Conservation (phyloP, 345 rosid species). For the Arabis alpina region DNA sequence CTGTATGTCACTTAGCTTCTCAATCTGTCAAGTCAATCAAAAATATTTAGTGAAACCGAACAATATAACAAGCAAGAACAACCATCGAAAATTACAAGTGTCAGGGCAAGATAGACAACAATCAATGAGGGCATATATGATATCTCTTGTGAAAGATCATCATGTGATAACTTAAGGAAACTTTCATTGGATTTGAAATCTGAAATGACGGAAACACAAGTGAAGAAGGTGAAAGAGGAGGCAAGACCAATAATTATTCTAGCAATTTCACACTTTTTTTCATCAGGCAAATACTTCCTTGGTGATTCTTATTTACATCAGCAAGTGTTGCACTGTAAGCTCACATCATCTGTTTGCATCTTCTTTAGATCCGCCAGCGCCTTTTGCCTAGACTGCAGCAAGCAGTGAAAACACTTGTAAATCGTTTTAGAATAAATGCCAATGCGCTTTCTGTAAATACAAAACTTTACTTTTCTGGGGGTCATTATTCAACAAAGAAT, state of each 20-base stretch:
- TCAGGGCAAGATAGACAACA: constrained; percentile 13
- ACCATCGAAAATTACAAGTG: constrained; percentile 1
- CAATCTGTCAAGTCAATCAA: constrained; percentile 52
- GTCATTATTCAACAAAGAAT: background rate
- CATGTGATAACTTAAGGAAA: constrained; percentile 10
- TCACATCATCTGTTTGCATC: constrained; percentile 81
- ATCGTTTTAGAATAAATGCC: background rate
- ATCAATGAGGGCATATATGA: constrained; percentile 7
- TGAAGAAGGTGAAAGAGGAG: constrained; percentile 2
- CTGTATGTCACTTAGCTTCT: constrained; percentile 80
- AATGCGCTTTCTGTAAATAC: background rate
- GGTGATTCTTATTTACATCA: constrained; percentile 33
- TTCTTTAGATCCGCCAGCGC: constrained; percentile 75
- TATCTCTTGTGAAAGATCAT: background rate
- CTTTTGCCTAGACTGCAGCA: constrained; percentile 86
- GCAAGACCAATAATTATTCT: constrained; percentile 6
- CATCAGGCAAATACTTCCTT: constrained; percentile 32
- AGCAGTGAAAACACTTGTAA: constrained; percentile 29
- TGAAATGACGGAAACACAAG: background rate
- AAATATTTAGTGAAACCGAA: constrained; percentile 26
- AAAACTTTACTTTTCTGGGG: background rate
- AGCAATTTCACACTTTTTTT: constrained; percentile 17
- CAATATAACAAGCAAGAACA: constrained; percentile 1
- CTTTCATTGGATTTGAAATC: background rate
- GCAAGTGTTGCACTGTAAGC: constrained; percentile 42